Evolutionary conservation across 805 yeast genomes (phyloP), one percentile per base, ranked within the genome.

Genomic region (Wickerhamomyces hampshirensis): DNA sequence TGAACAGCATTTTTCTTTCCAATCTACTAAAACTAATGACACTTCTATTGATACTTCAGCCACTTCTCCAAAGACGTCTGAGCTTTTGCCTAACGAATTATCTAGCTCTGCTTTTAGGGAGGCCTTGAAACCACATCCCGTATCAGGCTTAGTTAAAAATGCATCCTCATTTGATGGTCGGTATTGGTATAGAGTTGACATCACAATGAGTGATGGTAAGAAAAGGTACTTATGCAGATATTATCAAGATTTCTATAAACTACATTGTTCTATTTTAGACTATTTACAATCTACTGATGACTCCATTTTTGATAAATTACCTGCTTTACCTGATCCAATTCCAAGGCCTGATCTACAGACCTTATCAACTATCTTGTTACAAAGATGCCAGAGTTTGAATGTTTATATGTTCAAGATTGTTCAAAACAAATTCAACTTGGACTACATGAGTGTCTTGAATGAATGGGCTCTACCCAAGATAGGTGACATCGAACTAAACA

Each of bases 121-220:
- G 6, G 31, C 35, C 10, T 36, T 24, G 6, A 43, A 34, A 7
- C 30, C 45, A 4, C 48, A 34, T 52, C 68, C 71, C 0, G 43
- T 57, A 5, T 47, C 63, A 4, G 63, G 66, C 3, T 46, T 60
- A 4, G 68, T 71, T 10, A 55, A 58, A 35, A 65, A 70, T 31
- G 71, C 63, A 18, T 60, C 65, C 15, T 54, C 60, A 16, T 57
- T 51, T 41, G 60, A 68, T 28, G 68, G 69, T n/a, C 47, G 74
- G 35, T 69, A 62, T 46, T 73, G 77, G 77, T 73, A 73, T 45
- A 59, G 73, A 35, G 60, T 71, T 19, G 77, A 72, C 41, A 49
- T 69, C 17, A 41, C 49, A 5, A 56, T 60, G 44, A 53, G 57
- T 26, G 57, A 62, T 33, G 62, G 62, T 16, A 57, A 55, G 28